Conservation (phyloP, 106 monocot species). For the Narthecium ossifragum region DNA sequence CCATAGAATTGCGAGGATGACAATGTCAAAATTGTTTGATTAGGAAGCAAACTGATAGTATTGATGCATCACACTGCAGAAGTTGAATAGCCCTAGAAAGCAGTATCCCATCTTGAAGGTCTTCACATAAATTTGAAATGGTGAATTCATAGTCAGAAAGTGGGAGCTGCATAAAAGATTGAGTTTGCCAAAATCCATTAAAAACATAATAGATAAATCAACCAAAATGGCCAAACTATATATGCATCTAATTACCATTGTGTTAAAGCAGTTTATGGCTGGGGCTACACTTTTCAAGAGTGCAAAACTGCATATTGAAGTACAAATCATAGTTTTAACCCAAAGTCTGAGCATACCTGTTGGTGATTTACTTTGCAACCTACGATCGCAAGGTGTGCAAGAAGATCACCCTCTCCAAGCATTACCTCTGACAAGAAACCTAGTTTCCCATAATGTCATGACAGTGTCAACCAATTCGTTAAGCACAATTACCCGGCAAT, state of each 20-base stretch:
- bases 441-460: too few species aligned
- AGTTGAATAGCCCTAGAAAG: constrained; percentile 59
- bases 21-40: not conserved
- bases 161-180: constrained; percentile 18
- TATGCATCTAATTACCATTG: too few species aligned
- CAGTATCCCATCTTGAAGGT: constrained; percentile 61
- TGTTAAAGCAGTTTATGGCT: too few species aligned
- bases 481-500: too few species aligned
- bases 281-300: too few species aligned
- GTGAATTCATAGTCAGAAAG: constrained; percentile 47
- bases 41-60: constrained; percentile 31
- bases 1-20: not conserved
- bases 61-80: constrained; percentile 36
- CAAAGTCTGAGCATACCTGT: constrained; percentile 25
- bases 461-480: too few species aligned
- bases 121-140: constrained; percentile 44
- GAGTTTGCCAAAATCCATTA: not conserved
- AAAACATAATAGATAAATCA: too few species aligned
- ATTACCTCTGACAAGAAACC: constrained; percentile 43
- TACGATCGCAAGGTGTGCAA: constrained; percentile 43
- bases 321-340: not conserved
- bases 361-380: constrained; percentile 51
- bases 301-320: too few species aligned
- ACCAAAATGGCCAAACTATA: too few species aligned
- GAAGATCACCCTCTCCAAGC: constrained; percentile 73